Percentiles rank a stretch among this genome's conserved stretches.
phyloP scores from a whole-genome alignment of 768 basidiomycete genomes.

The Pluteus cervinus region DNA sequence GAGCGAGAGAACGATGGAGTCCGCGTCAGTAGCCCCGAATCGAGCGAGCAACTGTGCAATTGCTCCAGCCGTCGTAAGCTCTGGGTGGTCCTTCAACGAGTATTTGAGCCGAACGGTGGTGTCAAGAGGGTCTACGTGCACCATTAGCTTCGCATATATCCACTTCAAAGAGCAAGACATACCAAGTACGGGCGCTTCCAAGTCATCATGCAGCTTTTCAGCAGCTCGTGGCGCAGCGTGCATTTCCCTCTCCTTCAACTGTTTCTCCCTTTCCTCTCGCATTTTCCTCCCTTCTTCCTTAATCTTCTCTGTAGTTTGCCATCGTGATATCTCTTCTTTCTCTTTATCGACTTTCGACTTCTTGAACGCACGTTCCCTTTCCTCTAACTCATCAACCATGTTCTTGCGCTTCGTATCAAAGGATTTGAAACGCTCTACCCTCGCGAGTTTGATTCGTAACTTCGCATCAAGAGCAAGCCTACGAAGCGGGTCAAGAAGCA shows the following conservation, averaged over 20 bases:
- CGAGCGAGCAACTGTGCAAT: constrained; percentile 46
- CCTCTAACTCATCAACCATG: constrained; percentile 74
- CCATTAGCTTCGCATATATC: constrained; percentile 2
- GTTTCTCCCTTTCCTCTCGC: constrained; percentile 61
- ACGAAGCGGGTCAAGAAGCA: constrained; percentile 74
- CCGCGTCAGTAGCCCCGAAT: constrained; percentile 60
- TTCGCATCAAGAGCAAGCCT: constrained; percentile 78
- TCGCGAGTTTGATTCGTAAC: constrained; percentile 62
- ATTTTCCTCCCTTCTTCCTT: constrained; percentile 69
- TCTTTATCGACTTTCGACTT: constrained; percentile 60
- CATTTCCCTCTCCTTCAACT: constrained; percentile 36
- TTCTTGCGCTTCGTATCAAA: constrained; percentile 71
- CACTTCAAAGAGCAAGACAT: constrained; percentile 12
- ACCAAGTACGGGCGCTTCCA: constrained; percentile 58
- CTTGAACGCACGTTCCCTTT: constrained; percentile 71
- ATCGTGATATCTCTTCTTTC: constrained; percentile 45
- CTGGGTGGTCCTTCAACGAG: constrained; percentile 48
- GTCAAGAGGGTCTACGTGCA: constrained; percentile 48
- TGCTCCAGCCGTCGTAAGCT: constrained; percentile 43
- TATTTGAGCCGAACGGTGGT: constrained; percentile 76
- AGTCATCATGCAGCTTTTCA: constrained; percentile 28
- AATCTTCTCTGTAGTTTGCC: constrained; percentile 63
- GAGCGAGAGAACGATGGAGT: constrained; percentile 62
- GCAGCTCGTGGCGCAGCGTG: constrained; percentile 27
- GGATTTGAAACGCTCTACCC: constrained; percentile 59